phyloP scores from a whole-genome alignment of 192 early-diverging fungal species.

The Geosiphon pyriformis region DNA sequence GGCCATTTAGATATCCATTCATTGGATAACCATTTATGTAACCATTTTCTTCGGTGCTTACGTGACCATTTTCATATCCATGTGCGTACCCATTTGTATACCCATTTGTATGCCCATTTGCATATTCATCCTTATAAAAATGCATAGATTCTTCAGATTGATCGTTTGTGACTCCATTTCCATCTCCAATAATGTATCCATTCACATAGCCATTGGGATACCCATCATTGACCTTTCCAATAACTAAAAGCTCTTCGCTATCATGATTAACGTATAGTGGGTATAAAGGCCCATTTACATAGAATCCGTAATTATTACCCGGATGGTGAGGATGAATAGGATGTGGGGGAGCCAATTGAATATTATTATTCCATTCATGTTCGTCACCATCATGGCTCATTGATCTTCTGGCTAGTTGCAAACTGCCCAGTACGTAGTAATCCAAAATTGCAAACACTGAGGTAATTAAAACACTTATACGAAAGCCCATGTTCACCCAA shows the following conservation, averaged over 20 bases:
- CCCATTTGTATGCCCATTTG: neutral
- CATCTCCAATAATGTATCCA: neutral
- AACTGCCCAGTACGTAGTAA: slow-evolving; percentile 19
- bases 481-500: slow-evolving; percentile 9
- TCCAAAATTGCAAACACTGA: slow-evolving; percentile 10
- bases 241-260: neutral
- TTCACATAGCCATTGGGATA: neutral
- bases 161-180: neutral
- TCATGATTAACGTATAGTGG: neutral
- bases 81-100: neutral
- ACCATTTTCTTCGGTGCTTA: neutral
- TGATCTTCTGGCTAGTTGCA: neutral
- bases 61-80: neutral
- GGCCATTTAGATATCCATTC: neutral
- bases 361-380: neutral
- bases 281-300: neutral
- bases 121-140: neutral
- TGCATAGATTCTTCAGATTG: too few species aligned
- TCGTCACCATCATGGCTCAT: neutral
- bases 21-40: too few species aligned
- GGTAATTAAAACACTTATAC: slow-evolving; percentile 4
- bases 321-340: neutral
- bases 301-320: neutral
- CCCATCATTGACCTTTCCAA: neutral
- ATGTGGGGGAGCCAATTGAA: neutral